Percentiles rank a stretch among this genome's conserved stretches.
Evolutionary conservation across 495 filamentous ascomycete genomes (phyloP).

Genomic region (Trichoderma erinaceum): DNA sequence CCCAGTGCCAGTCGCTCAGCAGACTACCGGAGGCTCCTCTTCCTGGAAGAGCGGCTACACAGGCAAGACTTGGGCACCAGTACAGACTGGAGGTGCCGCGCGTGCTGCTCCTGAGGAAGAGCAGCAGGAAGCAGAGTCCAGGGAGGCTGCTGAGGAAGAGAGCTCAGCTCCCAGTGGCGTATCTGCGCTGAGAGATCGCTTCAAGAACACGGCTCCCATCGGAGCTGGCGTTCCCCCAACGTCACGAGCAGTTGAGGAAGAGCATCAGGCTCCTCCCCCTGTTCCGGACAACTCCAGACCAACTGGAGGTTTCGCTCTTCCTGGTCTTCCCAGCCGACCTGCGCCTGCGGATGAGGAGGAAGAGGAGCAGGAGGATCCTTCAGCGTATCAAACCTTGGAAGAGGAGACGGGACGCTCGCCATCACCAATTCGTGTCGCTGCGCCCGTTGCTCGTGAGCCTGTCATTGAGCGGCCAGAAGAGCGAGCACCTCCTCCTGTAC

Average conservation of each 20-base stretch:
- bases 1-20: conserved; percentile 49
- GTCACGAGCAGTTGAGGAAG: conserved; percentile 28
- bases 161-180: conserved; percentile 55
- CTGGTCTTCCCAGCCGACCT: conserved; percentile 61
- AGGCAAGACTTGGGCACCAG: conserved; percentile 82
- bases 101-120: conserved; percentile 53
- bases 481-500: conserved; percentile 46
- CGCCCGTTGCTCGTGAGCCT: conserved; percentile 69
- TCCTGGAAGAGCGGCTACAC: conserved; percentile 87
- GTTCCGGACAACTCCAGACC: conserved; percentile 57
- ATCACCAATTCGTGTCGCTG: conserved; percentile 80
- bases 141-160: conserved; percentile 37
- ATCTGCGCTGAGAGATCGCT: conserved; percentile 66
- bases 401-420: conserved; percentile 35
- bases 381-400: conserved; percentile 22
- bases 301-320: conserved; percentile 64
- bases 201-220: conserved; percentile 64
- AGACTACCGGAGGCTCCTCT: conserved; percentile 47
- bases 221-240: conserved; percentile 46
- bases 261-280: conserved; percentile 50
- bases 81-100: conserved; percentile 59
- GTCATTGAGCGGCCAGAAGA: conserved; percentile 47
- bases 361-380: conserved; percentile 40
- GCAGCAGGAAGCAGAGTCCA: conserved; percentile 53
- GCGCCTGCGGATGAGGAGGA: conserved; percentile 48